Evolutionary conservation across 1,139 yeast genomes (phyloP), one percentile per base, ranked within the genome.

Genomic region (Geotrichum citri-aurantii): DNA sequence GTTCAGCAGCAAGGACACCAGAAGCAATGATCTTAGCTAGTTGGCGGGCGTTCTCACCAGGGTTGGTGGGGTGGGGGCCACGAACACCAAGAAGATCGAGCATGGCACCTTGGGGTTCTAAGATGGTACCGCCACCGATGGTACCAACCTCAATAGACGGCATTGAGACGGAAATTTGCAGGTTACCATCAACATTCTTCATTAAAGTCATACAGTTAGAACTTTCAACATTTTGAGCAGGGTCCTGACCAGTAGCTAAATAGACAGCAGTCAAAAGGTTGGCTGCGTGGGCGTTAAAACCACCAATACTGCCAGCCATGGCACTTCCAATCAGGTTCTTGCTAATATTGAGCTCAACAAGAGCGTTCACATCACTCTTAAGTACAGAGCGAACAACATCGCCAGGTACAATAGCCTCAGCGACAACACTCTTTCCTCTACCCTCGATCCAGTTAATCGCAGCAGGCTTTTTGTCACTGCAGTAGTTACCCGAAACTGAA

Each of bases 391-490:
- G 75, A 58, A 95, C 97, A 63, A 86, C 84, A 49, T 84, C 87
- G 40, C 82, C 85, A 10, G 99, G 97, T 63, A 95, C 81, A 60
- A 85, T 80, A 10, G 98, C 97, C 71, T 92, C 97, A n/a, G 99
- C 99, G 63, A 93, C 98, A 67, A 93, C 90, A 68, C 96, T 86
- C 75, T 93, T 93, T 70, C 99, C 99, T 77, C 99, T 87, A 57
- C 99, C 99, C 75, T 95, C 98, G 68, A 93, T 91, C 99, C 99
- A 93, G 76, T 93, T 93, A 66, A 93, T 88, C 23, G 99, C 98
- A 42, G 98, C 97, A 12, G 99, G 91, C 75, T 93, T 93, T 76
- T 93, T 93, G 75, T 93, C 99, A 51, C 89, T 89, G 79, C 99
- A 93, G 78, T 89, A 93, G 77, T 95, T 93, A 74, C 99, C 99